A percentile compares a stretch with the other conserved stretches of the same genome.
phyloP scores from a whole-genome alignment of 2,329 filamentous ascomycete species.

The Fusarium scirpi region DNA sequence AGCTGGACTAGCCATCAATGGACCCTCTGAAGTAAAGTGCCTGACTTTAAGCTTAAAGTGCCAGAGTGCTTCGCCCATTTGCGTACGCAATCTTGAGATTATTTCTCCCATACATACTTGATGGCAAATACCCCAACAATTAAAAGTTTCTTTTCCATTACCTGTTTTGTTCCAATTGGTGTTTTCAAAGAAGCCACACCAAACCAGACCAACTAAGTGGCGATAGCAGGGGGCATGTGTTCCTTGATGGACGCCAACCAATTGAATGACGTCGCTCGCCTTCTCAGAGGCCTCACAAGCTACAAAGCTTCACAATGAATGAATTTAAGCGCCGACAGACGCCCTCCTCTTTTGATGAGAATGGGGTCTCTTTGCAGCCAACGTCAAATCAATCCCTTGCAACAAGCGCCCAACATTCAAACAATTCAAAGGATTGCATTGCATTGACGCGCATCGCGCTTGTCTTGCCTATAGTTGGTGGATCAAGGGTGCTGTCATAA shows the following conservation, averaged over 20 bases:
- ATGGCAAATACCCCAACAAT: constrained; percentile 9
- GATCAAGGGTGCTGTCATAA: constrained; percentile 25
- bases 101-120: neutral
- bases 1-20: constrained; percentile 19
- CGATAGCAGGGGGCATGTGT: constrained; percentile 28
- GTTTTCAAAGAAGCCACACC: neutral
- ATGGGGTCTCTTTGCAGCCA: constrained; percentile 14
- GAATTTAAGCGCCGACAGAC: constrained; percentile 46
- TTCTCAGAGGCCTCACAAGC: constrained; percentile 44
- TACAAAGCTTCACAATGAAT: constrained; percentile 24
- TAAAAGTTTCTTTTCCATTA: neutral
- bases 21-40: constrained; percentile 16
- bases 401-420: constrained; percentile 24
- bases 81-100: constrained; percentile 26
- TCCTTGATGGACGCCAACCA: constrained; percentile 26
- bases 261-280: constrained; percentile 44
- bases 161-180: neutral
- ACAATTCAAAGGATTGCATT: constrained; percentile 7
- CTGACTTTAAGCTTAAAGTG: constrained; percentile 36
- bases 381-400: constrained; percentile 26
- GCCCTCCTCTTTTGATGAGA: constrained; percentile 27
- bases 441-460: constrained; percentile 42
- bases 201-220: constrained; percentile 24
- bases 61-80: constrained; percentile 32
- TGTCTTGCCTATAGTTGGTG: constrained; percentile 33